These are phyloP conservation scores for Schwanniomyces yamadae DNA, from an alignment of 805 yeast genomes.

Conservation along the genomic window DNA sequence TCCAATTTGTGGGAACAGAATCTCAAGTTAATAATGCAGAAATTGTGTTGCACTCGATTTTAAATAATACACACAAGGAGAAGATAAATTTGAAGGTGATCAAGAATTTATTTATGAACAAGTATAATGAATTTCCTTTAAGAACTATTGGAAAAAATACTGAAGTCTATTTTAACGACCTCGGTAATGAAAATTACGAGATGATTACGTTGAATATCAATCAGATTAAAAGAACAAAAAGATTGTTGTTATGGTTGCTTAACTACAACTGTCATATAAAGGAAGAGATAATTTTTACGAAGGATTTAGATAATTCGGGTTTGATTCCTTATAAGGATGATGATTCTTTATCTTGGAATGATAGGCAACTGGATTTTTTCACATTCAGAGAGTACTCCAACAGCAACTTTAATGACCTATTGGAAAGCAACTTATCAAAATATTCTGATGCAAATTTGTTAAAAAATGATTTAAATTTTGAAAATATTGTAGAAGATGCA, in stretches of 20 bases:
- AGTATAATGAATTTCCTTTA: conserved; percentile 26
- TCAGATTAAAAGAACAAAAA: conserved; percentile 34
- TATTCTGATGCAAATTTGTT: conserved; percentile 15
- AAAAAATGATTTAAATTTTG: conserved; percentile 9
- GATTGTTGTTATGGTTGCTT: conserved; percentile 39
- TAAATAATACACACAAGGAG: conserved; percentile 26
- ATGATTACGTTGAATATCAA: conserved; percentile 26
- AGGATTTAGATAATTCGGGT: conserved; percentile 4
- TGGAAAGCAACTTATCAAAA: conserved; percentile 8
- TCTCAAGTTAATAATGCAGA: conserved; percentile 44
- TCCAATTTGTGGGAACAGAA: conserved; percentile 41
- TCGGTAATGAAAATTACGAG: conserved; percentile 27
- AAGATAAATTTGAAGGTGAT: conserved; percentile 32
- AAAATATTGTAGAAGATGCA: conserved; percentile 13
- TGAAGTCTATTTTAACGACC: conserved; percentile 35
- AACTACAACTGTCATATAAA: conserved; percentile 29
- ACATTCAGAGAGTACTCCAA: conserved; percentile 8
- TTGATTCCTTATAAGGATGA: conserved; percentile 31
- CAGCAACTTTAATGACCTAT: background rate
- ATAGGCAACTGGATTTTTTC: conserved; percentile 19
- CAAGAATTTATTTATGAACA: conserved; percentile 24
- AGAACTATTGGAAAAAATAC: conserved; percentile 26
- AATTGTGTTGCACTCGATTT: conserved; percentile 33
- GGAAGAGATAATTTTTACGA: conserved; percentile 18
- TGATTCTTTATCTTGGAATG: conserved; percentile 33